Conservation (phyloP, 305 asterid genomes). For the Solanum hybrid region DNA sequence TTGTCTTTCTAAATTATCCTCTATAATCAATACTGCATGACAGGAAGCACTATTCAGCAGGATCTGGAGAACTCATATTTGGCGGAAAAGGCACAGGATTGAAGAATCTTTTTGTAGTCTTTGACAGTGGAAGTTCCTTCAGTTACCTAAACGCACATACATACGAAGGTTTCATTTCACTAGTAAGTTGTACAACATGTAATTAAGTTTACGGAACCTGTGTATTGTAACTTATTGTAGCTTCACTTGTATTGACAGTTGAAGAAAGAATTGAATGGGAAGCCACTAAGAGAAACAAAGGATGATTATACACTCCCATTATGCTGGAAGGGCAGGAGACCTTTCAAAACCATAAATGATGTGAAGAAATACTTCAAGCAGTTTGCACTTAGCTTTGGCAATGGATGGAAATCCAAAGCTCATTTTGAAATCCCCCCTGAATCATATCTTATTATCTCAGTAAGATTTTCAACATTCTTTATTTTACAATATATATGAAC, state of each 20-base stretch:
- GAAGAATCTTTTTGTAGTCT: conserved; percentile 59
- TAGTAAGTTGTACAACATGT: conserved; percentile 34
- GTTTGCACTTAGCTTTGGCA: conserved; percentile 52
- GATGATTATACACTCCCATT: conserved; percentile 72
- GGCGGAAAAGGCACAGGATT: conserved; percentile 67
- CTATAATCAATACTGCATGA: conserved; percentile 9
- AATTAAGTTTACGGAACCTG: background rate
- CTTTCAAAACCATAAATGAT: conserved; percentile 53
- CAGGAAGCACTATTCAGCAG: conserved; percentile 80
- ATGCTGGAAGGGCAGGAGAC: conserved; percentile 86
- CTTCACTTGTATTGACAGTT: conserved; percentile 25
- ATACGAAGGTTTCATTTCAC: conserved; percentile 50
- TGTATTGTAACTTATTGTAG: background rate
- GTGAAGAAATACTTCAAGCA: conserved; percentile 77
- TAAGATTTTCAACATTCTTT: conserved; percentile 23
- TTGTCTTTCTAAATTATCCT: background rate
- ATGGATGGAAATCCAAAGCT: conserved; percentile 63
- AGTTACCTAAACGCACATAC: conserved; percentile 67
- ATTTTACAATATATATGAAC: background rate
- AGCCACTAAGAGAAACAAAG: conserved; percentile 50
- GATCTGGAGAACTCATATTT: conserved; percentile 59
- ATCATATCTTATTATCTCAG: conserved; percentile 77
- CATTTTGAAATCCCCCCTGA: conserved; percentile 74
- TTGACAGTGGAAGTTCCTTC: conserved; percentile 95
- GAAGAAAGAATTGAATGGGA: conserved; percentile 54